Percentiles rank a stretch among this genome's conserved stretches.
These are phyloP conservation scores for Raphanus raphanistrum DNA, from an alignment of 345 rosid species.

Conservation along the genomic window DNA sequence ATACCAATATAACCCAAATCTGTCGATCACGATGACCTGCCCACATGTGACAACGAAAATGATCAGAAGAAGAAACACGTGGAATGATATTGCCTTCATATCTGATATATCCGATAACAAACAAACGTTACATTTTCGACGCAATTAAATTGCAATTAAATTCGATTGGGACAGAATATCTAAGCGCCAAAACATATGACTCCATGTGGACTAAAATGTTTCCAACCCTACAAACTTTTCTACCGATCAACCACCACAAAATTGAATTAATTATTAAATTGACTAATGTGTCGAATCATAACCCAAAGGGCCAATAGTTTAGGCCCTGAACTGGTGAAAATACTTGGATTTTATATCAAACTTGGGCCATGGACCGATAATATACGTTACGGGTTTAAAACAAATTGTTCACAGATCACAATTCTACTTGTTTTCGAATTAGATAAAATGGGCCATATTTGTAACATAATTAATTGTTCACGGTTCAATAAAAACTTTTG, in stretches of 20 bases:
- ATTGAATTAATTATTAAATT: background rate
- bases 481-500: constrained; percentile 5
- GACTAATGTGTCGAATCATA: background rate
- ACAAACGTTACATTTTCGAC: constrained; percentile 9
- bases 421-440: background rate
- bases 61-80: constrained; percentile 6
- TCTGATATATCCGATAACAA: background rate
- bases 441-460: background rate
- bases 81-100: background rate
- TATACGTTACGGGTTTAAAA: background rate
- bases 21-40: background rate
- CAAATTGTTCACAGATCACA: background rate
- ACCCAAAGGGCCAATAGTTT: background rate
- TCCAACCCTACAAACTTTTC: background rate
- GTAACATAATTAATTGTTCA: background rate
- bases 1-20: background rate
- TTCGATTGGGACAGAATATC: background rate
- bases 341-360: too few relatives aligned
- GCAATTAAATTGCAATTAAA: background rate
- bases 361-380: background rate
- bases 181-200: background rate
- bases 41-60: constrained; percentile 11
- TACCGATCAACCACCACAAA: background rate
- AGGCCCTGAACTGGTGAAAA: too few relatives aligned
- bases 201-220: background rate